Percentiles rank a stretch among this genome's conserved stretches.
These are phyloP conservation scores for Jacaranda mimosifolia DNA, from an alignment of 257 asterid genomes.

Conservation along the genomic window DNA sequence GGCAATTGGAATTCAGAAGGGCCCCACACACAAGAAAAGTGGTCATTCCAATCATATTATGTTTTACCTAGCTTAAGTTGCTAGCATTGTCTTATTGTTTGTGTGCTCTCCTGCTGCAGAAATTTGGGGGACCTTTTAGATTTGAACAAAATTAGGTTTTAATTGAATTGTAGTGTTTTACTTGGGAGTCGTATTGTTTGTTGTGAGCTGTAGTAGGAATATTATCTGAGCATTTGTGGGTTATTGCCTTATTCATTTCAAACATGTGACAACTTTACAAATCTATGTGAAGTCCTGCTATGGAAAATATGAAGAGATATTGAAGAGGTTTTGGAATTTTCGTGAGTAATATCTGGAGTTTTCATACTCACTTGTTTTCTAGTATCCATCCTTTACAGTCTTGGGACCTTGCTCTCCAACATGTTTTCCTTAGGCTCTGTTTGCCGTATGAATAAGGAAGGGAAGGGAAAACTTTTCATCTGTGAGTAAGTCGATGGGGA, in stretches of 20 bases:
- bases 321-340: neutral
- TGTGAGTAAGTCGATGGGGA: neutral
- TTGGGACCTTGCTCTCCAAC: neutral
- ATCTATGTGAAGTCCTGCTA: neutral
- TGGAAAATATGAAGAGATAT: neutral
- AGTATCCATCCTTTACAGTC: neutral
- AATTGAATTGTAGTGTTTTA: neutral
- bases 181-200: too few species aligned
- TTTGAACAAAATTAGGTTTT: neutral
- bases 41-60: neutral
- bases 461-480: neutral
- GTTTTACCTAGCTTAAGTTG: neutral
- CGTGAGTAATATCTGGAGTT: neutral
- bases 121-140: neutral
- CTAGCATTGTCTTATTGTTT: neutral
- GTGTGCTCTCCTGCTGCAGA: neutral
- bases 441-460: neutral
- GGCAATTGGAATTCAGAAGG: neutral
- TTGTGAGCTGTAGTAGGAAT: neutral
- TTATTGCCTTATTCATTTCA: neutral
- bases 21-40: neutral
- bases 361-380: neutral
- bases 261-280: neutral
- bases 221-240: neutral
- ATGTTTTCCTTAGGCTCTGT: neutral